These are phyloP conservation scores for Penicillium samsonianum DNA, from an alignment of 495 filamentous ascomycete genomes.

Conservation along the genomic window DNA sequence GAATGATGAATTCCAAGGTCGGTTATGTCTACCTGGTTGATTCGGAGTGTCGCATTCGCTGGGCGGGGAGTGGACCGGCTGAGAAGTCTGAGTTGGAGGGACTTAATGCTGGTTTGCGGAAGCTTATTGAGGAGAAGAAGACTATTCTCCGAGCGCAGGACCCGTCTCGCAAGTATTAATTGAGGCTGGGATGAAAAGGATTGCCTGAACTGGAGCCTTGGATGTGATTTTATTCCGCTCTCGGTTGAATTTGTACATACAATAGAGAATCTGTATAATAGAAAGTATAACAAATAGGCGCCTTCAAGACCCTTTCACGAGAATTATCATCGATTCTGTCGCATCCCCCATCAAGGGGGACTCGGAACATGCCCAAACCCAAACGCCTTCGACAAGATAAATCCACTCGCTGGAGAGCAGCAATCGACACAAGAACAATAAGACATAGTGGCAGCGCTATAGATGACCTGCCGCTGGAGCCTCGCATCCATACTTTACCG, in stretches of 20 bases:
- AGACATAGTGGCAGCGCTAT: background rate
- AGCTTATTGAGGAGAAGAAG: slow-evolving; percentile 63
- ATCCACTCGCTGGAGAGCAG: slow-evolving; percentile 26
- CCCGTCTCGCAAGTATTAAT: slow-evolving; percentile 22
- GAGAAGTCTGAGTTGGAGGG: slow-evolving; percentile 67
- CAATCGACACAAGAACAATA: slow-evolving; percentile 17
- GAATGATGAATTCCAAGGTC: slow-evolving; percentile 81
- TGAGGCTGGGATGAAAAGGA: slow-evolving; percentile 1
- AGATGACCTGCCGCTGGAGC: background rate
- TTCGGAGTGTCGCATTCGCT: slow-evolving; percentile 82
- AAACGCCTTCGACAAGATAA: slow-evolving; percentile 23
- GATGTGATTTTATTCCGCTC: slow-evolving; percentile 19
- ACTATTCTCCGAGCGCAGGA: slow-evolving; percentile 14
- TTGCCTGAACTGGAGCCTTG: background rate
- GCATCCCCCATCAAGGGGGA: slow-evolving; percentile 16
- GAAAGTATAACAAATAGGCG: slow-evolving; percentile 20
- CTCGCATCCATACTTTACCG: slow-evolving; percentile 45
- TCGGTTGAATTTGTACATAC: slow-evolving; percentile 34
- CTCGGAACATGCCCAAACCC: slow-evolving; percentile 20
- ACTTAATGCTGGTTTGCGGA: slow-evolving; percentile 66
- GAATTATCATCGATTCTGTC: slow-evolving; percentile 23
- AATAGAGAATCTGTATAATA: slow-evolving; percentile 39
- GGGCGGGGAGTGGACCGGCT: slow-evolving; percentile 86
- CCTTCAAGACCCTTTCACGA: slow-evolving; percentile 19
- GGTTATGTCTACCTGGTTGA: slow-evolving; percentile 96